A percentile compares a stretch with the other conserved stretches of the same genome.
These are phyloP conservation scores for Vitis rotundifolia DNA, from an alignment of 164 flowering plant species.

Conservation along the genomic window DNA sequence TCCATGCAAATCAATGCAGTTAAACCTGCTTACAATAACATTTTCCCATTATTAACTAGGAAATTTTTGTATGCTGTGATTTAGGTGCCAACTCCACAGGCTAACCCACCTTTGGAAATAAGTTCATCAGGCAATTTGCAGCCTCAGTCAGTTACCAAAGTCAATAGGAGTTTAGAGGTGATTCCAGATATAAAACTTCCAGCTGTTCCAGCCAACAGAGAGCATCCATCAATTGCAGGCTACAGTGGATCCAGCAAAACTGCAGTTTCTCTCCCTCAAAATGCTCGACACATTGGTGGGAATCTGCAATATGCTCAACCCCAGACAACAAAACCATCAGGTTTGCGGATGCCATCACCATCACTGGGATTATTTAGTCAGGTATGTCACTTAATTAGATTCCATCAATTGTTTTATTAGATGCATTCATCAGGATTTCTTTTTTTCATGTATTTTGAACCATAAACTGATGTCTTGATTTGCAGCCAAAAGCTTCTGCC, in stretches of 20 bases:
- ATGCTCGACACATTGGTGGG: slow-evolving; percentile 14
- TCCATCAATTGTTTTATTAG: not conserved
- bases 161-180: slow-evolving; percentile 17
- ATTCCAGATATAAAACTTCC: slow-evolving; percentile 12
- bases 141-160: slow-evolving; percentile 16
- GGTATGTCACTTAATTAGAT: slow-evolving; percentile 37
- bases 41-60: not conserved
- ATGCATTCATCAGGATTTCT: not conserved
- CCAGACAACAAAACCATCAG: slow-evolving; percentile 64
- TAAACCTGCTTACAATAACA: not conserved
- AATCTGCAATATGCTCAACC: slow-evolving; percentile 23
- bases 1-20: not conserved
- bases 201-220: slow-evolving; percentile 1
- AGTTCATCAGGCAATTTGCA: slow-evolving; percentile 19
- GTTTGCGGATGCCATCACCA: slow-evolving; percentile 91
- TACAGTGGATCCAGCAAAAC: slow-evolving; percentile 17
- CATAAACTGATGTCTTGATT: not conserved
- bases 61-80: not conserved
- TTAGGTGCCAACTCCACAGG: slow-evolving; percentile 25
- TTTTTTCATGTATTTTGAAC: not conserved
- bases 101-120: slow-evolving; percentile 15
- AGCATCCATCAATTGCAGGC: slow-evolving; percentile 16
- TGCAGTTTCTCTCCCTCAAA: slow-evolving; percentile 25
- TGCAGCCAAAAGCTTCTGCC: slow-evolving; percentile 54
- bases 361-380: slow-evolving; percentile 73